Evolutionary conservation across 768 basidiomycete genomes (phyloP).

Genomic region (Mycena alexandri): DNA sequence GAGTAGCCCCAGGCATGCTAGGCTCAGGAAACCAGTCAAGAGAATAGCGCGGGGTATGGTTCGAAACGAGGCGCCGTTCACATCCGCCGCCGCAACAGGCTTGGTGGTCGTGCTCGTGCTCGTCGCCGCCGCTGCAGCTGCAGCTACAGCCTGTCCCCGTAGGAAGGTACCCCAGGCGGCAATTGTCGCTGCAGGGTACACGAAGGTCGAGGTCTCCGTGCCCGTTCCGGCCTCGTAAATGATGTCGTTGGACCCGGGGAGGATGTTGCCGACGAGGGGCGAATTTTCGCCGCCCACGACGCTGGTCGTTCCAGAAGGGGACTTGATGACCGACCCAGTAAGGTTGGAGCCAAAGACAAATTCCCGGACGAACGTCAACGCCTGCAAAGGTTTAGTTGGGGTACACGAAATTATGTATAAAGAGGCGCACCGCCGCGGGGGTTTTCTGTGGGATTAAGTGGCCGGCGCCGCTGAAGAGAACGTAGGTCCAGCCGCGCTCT

Average conservation of each 20-base stretch:
- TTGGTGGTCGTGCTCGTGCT: background rate
- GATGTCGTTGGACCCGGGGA: conserved; percentile 70
- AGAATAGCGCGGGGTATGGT: background rate
- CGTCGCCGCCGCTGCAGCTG: background rate
- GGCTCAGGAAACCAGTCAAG: conserved; percentile 12
- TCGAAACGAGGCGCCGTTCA: background rate
- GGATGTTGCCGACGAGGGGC: conserved; percentile 56
- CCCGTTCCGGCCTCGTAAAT: conserved; percentile 64
- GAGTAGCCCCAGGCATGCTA: conserved; percentile 7
- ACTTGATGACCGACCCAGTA: conserved; percentile 65
- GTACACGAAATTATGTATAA: background rate
- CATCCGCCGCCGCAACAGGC: background rate
- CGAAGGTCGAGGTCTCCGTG: conserved; percentile 63
- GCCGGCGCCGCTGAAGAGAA: conserved; percentile 55
- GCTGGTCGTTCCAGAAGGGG: conserved; percentile 42
- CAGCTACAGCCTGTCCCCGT: conserved; percentile 45
- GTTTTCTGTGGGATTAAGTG: conserved; percentile 55
- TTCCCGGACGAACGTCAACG: conserved; percentile 71
- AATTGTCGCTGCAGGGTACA: conserved; percentile 67
- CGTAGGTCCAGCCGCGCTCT: conserved; percentile 77
- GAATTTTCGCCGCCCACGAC: conserved; percentile 65
- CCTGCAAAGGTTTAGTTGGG: conserved; percentile 52
- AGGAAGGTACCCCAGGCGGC: conserved; percentile 69
- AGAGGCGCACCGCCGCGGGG: conserved; percentile 53
- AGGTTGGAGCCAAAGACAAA: conserved; percentile 75